Evolutionary conservation across 192 early-diverging fungal species (phyloP), one percentile per base, ranked within the genome.

Genomic region (Coemansia sp.): DNA sequence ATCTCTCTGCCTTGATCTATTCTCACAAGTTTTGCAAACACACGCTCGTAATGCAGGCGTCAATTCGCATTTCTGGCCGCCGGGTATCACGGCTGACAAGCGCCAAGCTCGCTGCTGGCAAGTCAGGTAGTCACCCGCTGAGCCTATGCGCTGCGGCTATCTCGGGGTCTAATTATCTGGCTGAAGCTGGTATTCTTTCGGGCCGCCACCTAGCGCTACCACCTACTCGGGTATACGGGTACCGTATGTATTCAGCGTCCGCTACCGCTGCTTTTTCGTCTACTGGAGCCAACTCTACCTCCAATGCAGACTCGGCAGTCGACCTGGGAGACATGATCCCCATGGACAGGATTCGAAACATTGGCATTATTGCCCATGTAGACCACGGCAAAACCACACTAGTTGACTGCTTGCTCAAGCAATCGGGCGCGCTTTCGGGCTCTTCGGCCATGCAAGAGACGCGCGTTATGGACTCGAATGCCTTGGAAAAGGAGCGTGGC

Each of bases 381-480:
- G 92, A 94, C 76, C 92, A 94, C 76, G 92, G 92, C 56, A 94
- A 94, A 76, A 92, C 91, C 0, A 85, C 87, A 14, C 75, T 90
- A 28, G 85, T 87, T 9, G 87, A 88, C 72, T 86, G 86, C 59
- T 73, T 88, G 34, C 82, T 88, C 55, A 74, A 78, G 66, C 86
- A 87, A 70, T 83, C 84, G 0, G 85, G 83, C 9, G 69, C 77
- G 46, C 71, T 87, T 55, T 79, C 83, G 0, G 73, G 82, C 23
- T 84, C 82, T 60, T 80, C 71, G 23, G 76, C 76, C 14, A 82
- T 82, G 79, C 85, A 77, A 79, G 84, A 82, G 59, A 84, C 86
- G 62, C 86, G 92, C 9, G 89, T 93, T 13, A 94, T 94, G 92
- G 92, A 94, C 84, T 86, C 90, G 11, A 92, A 94, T 70, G 85